These are phyloP conservation scores for Mychonastes homosphaera DNA, from an alignment of 139 green algal species.

Conservation along the genomic window DNA sequence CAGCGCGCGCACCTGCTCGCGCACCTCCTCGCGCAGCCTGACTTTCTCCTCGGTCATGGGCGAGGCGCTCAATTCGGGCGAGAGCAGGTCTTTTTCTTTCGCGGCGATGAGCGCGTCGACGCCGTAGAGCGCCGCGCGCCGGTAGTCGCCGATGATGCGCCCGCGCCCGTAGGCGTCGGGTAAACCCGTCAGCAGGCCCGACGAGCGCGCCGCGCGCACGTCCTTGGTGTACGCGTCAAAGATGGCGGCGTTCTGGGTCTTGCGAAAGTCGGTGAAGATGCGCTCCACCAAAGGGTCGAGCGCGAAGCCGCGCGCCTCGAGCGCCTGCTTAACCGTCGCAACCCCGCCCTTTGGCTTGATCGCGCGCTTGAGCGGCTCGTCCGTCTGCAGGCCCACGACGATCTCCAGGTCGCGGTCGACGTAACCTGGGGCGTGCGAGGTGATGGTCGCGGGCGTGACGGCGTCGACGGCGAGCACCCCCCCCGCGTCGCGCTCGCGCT, in stretches of 20 bases:
- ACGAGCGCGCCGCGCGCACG: constrained; percentile 52
- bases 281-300: constrained; percentile 23
- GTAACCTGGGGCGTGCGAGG: constrained; percentile 48
- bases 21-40: constrained; percentile 51
- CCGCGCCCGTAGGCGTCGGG: constrained; percentile 56
- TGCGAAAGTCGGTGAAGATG: constrained; percentile 41
- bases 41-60: constrained; percentile 51
- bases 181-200: constrained; percentile 58
- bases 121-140: constrained; percentile 63
- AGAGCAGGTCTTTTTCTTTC: constrained; percentile 44
- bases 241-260: constrained; percentile 67
- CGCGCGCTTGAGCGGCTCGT: constrained; percentile 53
- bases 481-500: constrained; percentile 26
- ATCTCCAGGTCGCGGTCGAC: constrained; percentile 46
- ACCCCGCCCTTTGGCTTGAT: constrained; percentile 67
- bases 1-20: constrained; percentile 55
- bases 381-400: constrained; percentile 55
- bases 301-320: constrained; percentile 39
- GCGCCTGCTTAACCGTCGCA: constrained; percentile 53
- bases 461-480: constrained; percentile 54
- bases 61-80: background rate
- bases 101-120: constrained; percentile 46
- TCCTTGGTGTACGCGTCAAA: constrained; percentile 68
- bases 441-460: constrained; percentile 45
- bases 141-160: constrained; percentile 73